Evolutionary conservation across 345 rosid species (phyloP), one percentile per base, ranked within the genome.

Genomic region (Syzygium jambos): DNA sequence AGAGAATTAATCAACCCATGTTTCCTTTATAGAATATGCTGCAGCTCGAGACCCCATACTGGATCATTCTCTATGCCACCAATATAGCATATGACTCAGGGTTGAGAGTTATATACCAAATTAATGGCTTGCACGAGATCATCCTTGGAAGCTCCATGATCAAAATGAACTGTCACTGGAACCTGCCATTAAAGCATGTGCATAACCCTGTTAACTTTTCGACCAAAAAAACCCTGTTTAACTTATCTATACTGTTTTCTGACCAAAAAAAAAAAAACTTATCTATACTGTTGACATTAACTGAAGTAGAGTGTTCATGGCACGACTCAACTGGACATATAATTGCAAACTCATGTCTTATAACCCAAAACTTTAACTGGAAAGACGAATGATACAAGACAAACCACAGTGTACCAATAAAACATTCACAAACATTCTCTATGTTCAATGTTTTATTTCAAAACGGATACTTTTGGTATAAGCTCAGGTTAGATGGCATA

Each of bases 91-190:
- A 43, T 38, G 83, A 34, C 11, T 34, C 83, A 11, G 86, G 52
- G 68, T 84, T 46, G 87, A 43, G 80, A 19, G 63, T 53, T 86
- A 89, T 92, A 91, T 89, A 97, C 99, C 92, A 94, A 90, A 86
- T 95, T 96, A 87, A 97, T 91, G 88, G 96, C 94, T 92, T 95
- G 93, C 88, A 96, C 87, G 34, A 97, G 95, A 88, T 97, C 99
- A 87, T 92, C 91, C 95, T 94, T 97, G 46, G 94, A 92, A 88
- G 95, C 90, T 90, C 98, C 99, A 88, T 97, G 99, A 90, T 97
- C 99, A 90, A 96, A 96, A 92, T 97, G 99, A 77, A 97, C 96
- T 8, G 98, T 93, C 87, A 97, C 92, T 3, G 99, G 98, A 89
- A 96, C 99, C 99, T 97, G 96, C 90, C 87, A 90, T 49, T 51